Percentiles rank a stretch among this genome's conserved stretches.
Evolutionary conservation across 495 filamentous ascomycete species (phyloP).

Genomic region (Xylaria scruposa): DNA sequence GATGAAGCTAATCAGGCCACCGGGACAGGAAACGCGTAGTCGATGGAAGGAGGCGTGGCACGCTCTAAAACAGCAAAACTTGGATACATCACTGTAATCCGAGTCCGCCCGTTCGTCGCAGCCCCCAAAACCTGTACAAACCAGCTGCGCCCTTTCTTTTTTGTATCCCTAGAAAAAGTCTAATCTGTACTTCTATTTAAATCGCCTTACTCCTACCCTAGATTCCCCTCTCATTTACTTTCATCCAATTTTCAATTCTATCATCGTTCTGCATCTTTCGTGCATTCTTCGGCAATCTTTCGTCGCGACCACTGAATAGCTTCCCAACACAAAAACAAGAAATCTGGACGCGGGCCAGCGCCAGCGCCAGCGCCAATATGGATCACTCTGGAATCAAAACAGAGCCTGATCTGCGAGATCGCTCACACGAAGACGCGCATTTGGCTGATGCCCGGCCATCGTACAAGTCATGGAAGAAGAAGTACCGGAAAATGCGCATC

Average conservation of each 20-base stretch:
- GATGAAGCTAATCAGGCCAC: neutral
- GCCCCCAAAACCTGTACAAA: neutral
- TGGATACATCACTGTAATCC: neutral
- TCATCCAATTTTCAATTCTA: neutral
- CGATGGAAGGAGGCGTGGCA: slow-evolving; percentile 19
- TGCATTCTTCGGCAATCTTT: neutral
- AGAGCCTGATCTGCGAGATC: slow-evolving; percentile 34
- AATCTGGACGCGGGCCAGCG: neutral
- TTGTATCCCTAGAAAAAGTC: neutral
- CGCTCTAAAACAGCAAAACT: slow-evolving; percentile 23
- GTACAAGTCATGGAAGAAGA: slow-evolving; percentile 72
- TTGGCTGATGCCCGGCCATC: slow-evolving; percentile 47
- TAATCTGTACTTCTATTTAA: neutral
- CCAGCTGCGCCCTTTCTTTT: neutral
- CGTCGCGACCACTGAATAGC: neutral
- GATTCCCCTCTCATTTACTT: neutral
- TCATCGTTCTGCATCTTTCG: neutral
- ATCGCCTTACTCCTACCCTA: neutral
- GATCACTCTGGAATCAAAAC: slow-evolving; percentile 32
- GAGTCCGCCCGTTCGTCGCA: neutral
- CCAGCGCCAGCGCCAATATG: slow-evolving; percentile 22
- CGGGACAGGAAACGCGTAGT: slow-evolving; percentile 22
- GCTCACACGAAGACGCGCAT: slow-evolving; percentile 41
- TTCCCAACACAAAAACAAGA: neutral
- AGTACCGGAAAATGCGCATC: slow-evolving; percentile 91